Evolutionary conservation across 371 early-diverging fungal species (phyloP), one percentile per base, ranked within the genome.

Genomic region (Actinomucor elegans): DNA sequence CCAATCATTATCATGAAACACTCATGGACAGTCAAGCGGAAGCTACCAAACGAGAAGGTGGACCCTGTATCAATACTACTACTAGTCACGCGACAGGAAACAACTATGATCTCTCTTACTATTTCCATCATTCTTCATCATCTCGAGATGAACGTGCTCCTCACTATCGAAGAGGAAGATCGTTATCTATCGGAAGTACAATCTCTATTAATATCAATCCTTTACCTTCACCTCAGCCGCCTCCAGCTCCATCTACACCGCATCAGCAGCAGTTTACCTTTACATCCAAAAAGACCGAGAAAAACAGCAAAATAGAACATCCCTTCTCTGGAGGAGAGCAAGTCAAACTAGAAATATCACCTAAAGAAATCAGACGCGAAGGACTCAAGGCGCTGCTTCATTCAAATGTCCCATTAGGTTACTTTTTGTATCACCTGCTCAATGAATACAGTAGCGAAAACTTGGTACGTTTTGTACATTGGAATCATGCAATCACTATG

Each of bases 371-470:
- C 14, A 58, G 46, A 28, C 41, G 52, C 14, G 66, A 78, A 29
- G 80, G 80, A 6, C 32, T 77, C 20, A 61, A 56, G 35, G 69
- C 73, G 0, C 52, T 80, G 43, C 34, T 80, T 1, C 40, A 66
- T 6, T 61, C 69, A 1, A 70, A 65, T 24, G 55, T 78, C 9
- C 80, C 80, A 3, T 43, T 80, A 43, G 73, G 70, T 8, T 80
- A 80, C 40, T 80, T 80, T 41, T 45, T 81, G 35, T 61, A 62
- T 45, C 53, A 61, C n/a, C 48, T 80, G 10, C 47, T 80, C 29
- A 68, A 69, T 43, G 75, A 80, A 41, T 74, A 73, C 49, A 61
- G 64, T 3, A 60, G 62, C 5, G 80, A 80, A 52, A 80, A 81
- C 40, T 44, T 80, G 66, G 71, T 73, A 69, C 40, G 7, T n/a